Base-by-base conservation (phyloP, 1,284 basidiomycete species). In the Phellopilus nigrolimitatus region DNA sequence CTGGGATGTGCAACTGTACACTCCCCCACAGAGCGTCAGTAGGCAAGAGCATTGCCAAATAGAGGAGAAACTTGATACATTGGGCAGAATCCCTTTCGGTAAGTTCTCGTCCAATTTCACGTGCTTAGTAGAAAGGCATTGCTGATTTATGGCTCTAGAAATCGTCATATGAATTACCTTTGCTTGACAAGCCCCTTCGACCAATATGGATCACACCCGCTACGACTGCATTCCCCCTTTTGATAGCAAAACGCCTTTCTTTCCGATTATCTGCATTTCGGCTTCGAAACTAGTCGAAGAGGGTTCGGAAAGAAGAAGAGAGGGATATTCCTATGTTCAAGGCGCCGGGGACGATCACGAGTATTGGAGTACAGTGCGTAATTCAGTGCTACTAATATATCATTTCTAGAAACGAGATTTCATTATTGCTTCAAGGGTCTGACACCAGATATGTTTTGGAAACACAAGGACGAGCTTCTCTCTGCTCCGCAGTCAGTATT, bases 261-360 rank as follows among this genome's bases (percentile, higher is more conserved):
- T 79, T 49, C 86, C 91, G 0, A 61, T 94, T 40, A 67, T 94
- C 25, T 91, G 89, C 62, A 67, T 91, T 3, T 90, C 88, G 12
- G 89, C 90, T 2, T 91, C 88, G 6, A 82, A 76, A 56, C 78
- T 80, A 51, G 71, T 83, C 4, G 62, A 71, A 12, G 78, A 80
- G 1, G 79, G 79, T 2, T 46, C 75, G 1, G 78, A 84, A 56
- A 71, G 87, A 33, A 75, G 84, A 1, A 60, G 71, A 10, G 68
- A 68, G 13, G 86, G 85, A 0, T 93, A 80, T 61, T 71, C 79
- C 3, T 95, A 95, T 60, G 79, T 95, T 6, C 91, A 95, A 66
- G 92, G 92, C 1, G 88, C 88, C 0, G 91, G 91, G 0, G 91
- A 94, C 61, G 91, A 94, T 60, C 90, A 94, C 60, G 91, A 94